Evolutionary conservation across 2,329 filamentous ascomycete species (phyloP).

Genomic region (Emergomyces pasteurianus): DNA sequence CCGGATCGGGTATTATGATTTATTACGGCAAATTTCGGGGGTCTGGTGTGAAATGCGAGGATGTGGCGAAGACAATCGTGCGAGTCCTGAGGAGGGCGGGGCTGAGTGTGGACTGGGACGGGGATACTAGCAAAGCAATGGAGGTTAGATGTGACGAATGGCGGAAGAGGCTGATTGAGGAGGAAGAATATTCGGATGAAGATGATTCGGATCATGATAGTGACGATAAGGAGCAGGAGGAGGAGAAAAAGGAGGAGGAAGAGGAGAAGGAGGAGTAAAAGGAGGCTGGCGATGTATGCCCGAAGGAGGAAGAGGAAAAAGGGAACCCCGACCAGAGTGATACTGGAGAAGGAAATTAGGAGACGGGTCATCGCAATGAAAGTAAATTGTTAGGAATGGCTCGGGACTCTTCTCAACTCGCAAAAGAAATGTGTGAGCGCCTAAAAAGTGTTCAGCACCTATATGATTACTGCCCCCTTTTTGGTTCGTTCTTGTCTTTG

Average conservation of each 20-base stretch:
- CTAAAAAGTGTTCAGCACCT: neutral
- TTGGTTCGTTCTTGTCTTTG: too few species aligned
- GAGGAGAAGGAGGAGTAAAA: neutral
- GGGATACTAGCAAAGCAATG: neutral
- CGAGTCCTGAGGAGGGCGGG: neutral
- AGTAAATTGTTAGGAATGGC: neutral
- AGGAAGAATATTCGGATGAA: neutral
- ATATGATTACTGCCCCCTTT: too few species aligned
- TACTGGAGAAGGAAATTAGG: too few species aligned
- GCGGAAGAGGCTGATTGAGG: neutral
- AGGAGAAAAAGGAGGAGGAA: neutral
- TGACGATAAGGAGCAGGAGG: neutral
- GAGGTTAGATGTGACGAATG: neutral
- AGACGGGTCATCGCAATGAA: neutral
- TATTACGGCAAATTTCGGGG: neutral
- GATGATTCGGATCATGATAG: neutral
- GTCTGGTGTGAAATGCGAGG: neutral
- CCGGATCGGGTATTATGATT: neutral
- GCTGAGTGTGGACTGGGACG: neutral
- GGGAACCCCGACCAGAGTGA: too few species aligned
- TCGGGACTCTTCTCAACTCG: neutral
- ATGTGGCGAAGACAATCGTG: neutral
- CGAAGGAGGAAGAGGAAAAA: too few species aligned
- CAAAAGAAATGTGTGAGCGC: neutral
- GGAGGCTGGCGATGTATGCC: neutral